These are phyloP conservation scores for Fusarium pseudograminearum DNA, from an alignment of 2,329 filamentous ascomycete genomes.

Conservation along the genomic window DNA sequence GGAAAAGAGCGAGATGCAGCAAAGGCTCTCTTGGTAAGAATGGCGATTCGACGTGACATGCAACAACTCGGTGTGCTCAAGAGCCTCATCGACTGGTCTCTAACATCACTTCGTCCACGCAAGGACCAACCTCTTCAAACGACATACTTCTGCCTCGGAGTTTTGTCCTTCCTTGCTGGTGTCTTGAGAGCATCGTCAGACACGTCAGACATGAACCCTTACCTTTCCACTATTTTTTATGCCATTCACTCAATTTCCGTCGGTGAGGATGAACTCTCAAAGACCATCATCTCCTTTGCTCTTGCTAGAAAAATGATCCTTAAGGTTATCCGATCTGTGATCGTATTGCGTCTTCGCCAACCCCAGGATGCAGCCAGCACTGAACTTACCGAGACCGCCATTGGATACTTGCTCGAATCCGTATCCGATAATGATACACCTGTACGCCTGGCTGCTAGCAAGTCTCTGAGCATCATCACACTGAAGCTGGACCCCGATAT, in stretches of 20 bases:
- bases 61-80: conserved; percentile 78
- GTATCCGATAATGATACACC: conserved; percentile 91
- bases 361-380: conserved; percentile 57
- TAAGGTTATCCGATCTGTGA: conserved; percentile 84
- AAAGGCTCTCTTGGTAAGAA: conserved; percentile 81
- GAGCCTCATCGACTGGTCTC: conserved; percentile 76
- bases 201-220: conserved; percentile 77
- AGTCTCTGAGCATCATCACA: conserved; percentile 88
- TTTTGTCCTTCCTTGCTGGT: conserved; percentile 82
- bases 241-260: conserved; percentile 70
- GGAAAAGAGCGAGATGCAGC: conserved; percentile 93
- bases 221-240: conserved; percentile 74
- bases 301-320: conserved; percentile 84
- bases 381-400: conserved; percentile 79
- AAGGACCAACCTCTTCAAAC: conserved; percentile 56
- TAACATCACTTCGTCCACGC: conserved; percentile 67
- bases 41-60: conserved; percentile 91
- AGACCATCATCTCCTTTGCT: conserved; percentile 75
- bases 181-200: conserved; percentile 77
- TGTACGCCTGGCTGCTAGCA: conserved; percentile 90
- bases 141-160: conserved; percentile 82
- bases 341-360: conserved; percentile 72
- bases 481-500: conserved; percentile 83
- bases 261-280: conserved; percentile 60
- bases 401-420: conserved; percentile 82